phyloP scores from a whole-genome alignment of 139 green algal species.

The Gonium pectorale region DNA sequence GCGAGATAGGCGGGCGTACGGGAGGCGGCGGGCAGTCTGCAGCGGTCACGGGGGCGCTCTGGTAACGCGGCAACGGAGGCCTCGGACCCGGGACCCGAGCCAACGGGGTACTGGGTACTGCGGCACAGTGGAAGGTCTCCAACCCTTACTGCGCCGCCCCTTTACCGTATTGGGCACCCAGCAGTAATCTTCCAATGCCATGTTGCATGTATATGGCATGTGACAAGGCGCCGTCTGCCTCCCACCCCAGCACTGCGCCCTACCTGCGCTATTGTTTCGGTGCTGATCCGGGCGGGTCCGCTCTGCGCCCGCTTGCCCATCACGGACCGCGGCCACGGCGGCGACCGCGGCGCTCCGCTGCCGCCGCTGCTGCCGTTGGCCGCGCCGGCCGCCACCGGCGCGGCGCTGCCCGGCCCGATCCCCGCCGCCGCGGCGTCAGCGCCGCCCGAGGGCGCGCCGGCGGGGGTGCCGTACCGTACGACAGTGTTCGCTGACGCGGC shows the following conservation, averaged over 20 bases:
- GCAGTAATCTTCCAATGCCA: no score
- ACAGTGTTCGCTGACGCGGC: slow-evolving; percentile 41
- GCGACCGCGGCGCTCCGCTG: background rate
- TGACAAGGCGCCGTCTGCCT: background rate
- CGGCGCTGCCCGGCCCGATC: background rate
- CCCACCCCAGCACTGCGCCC: background rate
- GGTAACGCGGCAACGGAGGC: no score
- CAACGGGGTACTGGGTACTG: no score
- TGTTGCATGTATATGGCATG: no score
- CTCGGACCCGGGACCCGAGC: no score
- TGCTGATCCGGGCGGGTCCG: slow-evolving; percentile 41
- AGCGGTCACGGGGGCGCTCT: no score
- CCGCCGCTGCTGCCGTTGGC: no score
- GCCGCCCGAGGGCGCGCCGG: background rate
- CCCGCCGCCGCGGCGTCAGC: background rate
- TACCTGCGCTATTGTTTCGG: slow-evolving; percentile 27
- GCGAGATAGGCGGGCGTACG: no score
- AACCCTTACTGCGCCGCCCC: no score
- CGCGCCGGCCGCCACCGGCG: background rate
- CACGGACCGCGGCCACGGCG: slow-evolving; percentile 8
- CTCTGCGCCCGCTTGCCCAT: slow-evolving; percentile 42
- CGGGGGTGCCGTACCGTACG: background rate
- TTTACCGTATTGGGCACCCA: no score
- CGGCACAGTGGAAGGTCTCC: no score
- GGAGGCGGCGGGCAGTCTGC: no score